Conservation (phyloP, 1,284 basidiomycete species). For the Irpex rosettiformis region DNA sequence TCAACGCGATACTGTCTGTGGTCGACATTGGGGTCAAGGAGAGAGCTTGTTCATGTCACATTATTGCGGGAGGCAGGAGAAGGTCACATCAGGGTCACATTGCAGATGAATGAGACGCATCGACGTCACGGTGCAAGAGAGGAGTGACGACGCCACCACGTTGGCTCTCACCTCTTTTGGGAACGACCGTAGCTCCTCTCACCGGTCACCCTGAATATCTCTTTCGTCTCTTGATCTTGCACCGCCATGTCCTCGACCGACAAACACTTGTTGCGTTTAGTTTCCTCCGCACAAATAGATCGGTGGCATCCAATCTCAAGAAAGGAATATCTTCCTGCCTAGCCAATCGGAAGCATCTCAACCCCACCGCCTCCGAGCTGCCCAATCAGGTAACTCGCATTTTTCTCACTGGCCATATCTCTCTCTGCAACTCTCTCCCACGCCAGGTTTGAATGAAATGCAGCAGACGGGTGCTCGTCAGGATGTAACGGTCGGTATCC, state of each 20-base stretch:
- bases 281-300: no score
- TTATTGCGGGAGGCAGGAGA: no score
- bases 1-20: no score
- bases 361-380: not conserved
- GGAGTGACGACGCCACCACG: not conserved
- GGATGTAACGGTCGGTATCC: constrained; percentile 17
- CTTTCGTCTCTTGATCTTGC: not conserved
- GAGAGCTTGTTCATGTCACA: no score
- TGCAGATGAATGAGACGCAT: no score
- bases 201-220: not conserved
- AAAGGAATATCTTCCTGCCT: not conserved
- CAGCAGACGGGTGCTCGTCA: constrained; percentile 8
- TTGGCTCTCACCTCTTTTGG: not conserved
- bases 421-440: not conserved
- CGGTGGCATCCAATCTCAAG: not conserved
- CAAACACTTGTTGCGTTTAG: no score
- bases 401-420: not conserved
- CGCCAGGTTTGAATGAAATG: constrained; percentile 14
- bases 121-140: not conserved
- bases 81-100: not conserved
- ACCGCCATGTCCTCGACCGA: not conserved
- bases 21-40: not conserved
- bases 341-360: not conserved
- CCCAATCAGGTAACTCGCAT: not conserved
- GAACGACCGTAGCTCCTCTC: not conserved